Evolutionary conservation across 257 asterid species (phyloP).

Genomic region (Capsicum pubescens): DNA sequence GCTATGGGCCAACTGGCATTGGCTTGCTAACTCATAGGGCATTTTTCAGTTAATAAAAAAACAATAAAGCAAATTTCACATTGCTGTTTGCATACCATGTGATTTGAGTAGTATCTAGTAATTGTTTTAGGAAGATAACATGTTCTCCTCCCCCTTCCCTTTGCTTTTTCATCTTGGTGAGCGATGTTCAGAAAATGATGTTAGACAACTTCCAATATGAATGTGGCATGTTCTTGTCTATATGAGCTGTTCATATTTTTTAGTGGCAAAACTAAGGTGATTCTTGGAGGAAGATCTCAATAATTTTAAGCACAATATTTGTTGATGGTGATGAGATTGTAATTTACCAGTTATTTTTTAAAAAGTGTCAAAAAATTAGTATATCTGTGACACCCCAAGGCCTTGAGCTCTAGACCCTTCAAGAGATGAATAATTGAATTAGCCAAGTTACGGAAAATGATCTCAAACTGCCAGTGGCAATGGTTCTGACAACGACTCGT

Average conservation of each 20-base stretch:
- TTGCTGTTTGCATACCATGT: constrained; percentile 18
- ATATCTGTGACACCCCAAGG: too few species aligned
- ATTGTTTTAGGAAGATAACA: background rate
- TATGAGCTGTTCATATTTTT: background rate
- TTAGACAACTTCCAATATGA: background rate
- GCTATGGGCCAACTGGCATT: background rate
- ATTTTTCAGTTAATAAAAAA: background rate
- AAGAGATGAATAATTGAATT: too few species aligned
- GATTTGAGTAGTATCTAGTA: background rate
- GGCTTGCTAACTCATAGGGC: background rate
- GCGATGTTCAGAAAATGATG: background rate
- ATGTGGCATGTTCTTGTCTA: background rate
- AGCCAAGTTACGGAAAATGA: too few species aligned
- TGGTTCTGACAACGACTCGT: too few species aligned
- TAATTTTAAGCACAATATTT: background rate
- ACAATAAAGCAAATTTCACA: background rate
- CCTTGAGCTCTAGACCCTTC: too few species aligned
- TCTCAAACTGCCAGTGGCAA: too few species aligned
- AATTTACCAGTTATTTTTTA: background rate
- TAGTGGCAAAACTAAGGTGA: background rate
- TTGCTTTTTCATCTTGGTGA: background rate
- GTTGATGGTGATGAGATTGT: background rate
- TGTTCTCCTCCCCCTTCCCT: background rate
- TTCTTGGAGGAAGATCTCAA: constrained; percentile 6
- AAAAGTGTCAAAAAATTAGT: background rate